Base-by-base conservation (phyloP, 768 basidiomycete species). In the Lyophyllum atratum region DNA sequence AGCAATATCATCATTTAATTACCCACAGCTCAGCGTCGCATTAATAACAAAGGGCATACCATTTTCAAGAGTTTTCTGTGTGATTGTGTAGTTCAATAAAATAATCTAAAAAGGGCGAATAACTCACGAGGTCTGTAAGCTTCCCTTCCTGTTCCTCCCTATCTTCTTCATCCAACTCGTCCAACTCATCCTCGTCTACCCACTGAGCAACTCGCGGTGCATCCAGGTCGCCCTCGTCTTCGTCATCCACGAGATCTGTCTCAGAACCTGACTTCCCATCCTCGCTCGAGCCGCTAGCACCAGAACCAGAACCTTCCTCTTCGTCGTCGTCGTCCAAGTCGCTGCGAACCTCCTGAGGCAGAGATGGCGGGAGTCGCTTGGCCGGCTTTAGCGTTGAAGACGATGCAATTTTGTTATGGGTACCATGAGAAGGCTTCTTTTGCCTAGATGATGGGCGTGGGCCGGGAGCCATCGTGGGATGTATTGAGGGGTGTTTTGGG, bases 141-240 rank as follows among this genome's bases (percentile, higher is more conserved):
- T 65, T 72, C 26, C 56, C 67, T 22, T 70, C 66, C 37, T 64
- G 59, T 5, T 59, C 61, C 24, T 66, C 66, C 17, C n/a, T n/a
- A n/a, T 74, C 76, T 19, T 67, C 73, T 2, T 72, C 70, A 69
- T 65, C 71, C 49, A 66, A 72, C 2, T 71, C 71, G 69, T 65
- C 71, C 46, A 77, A 67, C 47, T 72, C 74, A 44, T 76, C 77
- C 29, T 84, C 83, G 43, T 81, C 84, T 4, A 80, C 73, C 85
- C 85, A 89, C 62, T 84, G 85, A 14, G 78, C 80, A 25, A 86
- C 73, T n/a, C 86, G 76, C 8, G 85, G 84, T 1, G 74, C 75
- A 65, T 87, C 85, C 4, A 71, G 67, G 54, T 80, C 77, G n/a
- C 71, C 72, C n/a, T 72, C 75, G 11, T 64, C 63, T 9, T 56